Percentiles rank a stretch among this genome's conserved stretches.
phyloP scores from a whole-genome alignment of 768 basidiomycete species.

The Boletus reticulatus region DNA sequence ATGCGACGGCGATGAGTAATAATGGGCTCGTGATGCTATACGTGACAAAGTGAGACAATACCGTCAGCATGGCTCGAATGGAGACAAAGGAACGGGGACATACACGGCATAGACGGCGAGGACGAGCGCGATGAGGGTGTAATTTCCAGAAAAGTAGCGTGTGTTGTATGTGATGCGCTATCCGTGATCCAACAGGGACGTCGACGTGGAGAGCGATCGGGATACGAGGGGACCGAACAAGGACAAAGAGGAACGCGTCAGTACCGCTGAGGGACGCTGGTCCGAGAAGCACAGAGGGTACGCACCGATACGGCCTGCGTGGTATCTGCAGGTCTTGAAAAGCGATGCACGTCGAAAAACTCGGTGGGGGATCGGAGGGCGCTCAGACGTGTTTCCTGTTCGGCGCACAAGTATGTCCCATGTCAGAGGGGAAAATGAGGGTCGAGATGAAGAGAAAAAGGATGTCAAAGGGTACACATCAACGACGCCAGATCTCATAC shows the following conservation, averaged over 20 bases:
- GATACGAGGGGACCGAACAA: no score
- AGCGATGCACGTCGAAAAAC: conserved; percentile 81
- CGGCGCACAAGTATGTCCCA: not conserved
- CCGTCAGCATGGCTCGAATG: not conserved
- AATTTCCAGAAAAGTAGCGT: conserved; percentile 90
- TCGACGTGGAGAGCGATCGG: no score
- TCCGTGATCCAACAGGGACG: not conserved
- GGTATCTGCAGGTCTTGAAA: conserved; percentile 81
- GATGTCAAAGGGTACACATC: no score
- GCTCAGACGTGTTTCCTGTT: conserved; percentile 40
- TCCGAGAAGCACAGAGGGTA: not conserved
- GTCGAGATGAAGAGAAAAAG: no score
- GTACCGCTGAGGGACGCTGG: no score
- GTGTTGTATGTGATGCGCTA: conserved; percentile 96
- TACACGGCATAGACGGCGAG: conserved; percentile 88
- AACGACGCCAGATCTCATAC: no score
- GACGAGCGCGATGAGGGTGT: conserved; percentile 70
- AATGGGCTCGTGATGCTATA: conserved; percentile 70
- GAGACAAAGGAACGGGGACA: conserved; percentile 23
- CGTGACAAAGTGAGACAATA: no score
- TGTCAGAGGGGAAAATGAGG: no score
- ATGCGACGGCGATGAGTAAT: conserved; percentile 78
- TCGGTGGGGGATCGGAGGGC: conserved; percentile 69
- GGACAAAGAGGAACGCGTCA: no score
- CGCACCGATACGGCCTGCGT: conserved; percentile 75